Evolutionary conservation across 2,329 filamentous ascomycete species (phyloP).

Genomic region (Nemania serpens): DNA sequence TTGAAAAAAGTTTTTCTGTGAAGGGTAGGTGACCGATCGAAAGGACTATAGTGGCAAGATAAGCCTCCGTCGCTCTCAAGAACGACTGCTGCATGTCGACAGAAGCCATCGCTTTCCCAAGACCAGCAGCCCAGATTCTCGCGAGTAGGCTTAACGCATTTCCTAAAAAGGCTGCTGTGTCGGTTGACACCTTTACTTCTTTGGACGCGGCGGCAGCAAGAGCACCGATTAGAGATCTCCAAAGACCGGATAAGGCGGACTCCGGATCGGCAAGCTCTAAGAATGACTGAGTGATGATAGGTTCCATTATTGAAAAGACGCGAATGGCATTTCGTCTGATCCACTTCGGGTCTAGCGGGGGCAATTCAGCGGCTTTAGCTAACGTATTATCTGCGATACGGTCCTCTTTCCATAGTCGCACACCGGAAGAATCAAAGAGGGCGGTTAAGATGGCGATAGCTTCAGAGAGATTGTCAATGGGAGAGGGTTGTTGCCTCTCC

Average conservation of each 20-base stretch:
- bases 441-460: constrained; percentile 74
- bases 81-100: constrained; percentile 55
- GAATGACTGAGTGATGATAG: constrained; percentile 66
- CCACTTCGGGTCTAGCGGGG: constrained; percentile 85
- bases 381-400: constrained; percentile 66
- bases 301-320: constrained; percentile 66
- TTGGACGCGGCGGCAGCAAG: constrained; percentile 74
- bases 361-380: constrained; percentile 74
- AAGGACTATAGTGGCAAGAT: constrained; percentile 54
- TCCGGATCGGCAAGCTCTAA: constrained; percentile 64
- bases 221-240: constrained; percentile 64
- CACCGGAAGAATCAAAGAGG: constrained; percentile 65
- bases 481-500: constrained; percentile 44
- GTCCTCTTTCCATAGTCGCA: constrained; percentile 73
- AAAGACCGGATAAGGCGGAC: constrained; percentile 59
- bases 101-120: constrained; percentile 59
- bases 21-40: constrained; percentile 64
- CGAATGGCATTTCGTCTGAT: constrained; percentile 70
- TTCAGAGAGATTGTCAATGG: constrained; percentile 56
- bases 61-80: constrained; percentile 57
- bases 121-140: constrained; percentile 68
- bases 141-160: constrained; percentile 71
- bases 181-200: constrained; percentile 85
- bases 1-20: constrained; percentile 62
- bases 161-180: constrained; percentile 80